Evolutionary conservation across 768 basidiomycete species (phyloP).

Genomic region (Gloeostereum incarnatum): DNA sequence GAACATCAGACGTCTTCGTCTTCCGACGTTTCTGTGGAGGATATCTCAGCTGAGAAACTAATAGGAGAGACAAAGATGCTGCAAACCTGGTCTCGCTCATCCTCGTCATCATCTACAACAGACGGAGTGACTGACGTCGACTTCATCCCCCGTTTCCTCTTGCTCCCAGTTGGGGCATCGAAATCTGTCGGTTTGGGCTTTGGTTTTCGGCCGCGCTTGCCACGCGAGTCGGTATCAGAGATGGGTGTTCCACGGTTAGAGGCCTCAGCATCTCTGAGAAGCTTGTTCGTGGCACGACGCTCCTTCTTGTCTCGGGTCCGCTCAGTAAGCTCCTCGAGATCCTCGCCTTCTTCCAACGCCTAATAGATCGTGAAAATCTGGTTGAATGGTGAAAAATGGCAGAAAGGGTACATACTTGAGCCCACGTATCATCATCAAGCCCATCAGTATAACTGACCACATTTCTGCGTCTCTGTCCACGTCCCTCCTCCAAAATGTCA

Average conservation of each 20-base stretch:
- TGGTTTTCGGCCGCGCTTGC: conserved; percentile 58
- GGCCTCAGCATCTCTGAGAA: conserved; percentile 46
- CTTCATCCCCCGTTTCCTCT: conserved; percentile 72
- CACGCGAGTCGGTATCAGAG: conserved; percentile 49
- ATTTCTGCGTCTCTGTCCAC: conserved; percentile 77
- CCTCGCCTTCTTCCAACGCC: conserved; percentile 79
- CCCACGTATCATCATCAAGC: conserved; percentile 89
- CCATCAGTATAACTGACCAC: conserved; percentile 92
- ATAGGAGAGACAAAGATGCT: neutral
- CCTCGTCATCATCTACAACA: conserved; percentile 71
- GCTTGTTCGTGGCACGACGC: conserved; percentile 48
- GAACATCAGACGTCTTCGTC: conserved; percentile 49
- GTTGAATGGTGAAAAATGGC: conserved; percentile 3
- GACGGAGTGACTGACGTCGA: conserved; percentile 74
- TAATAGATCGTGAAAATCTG: conserved; percentile 20
- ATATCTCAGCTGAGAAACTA: conserved; percentile 4
- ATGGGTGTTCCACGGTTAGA: conserved; percentile 59
- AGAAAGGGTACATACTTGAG: conserved; percentile 43
- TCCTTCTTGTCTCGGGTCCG: conserved; percentile 57
- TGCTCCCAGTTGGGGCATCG: conserved; percentile 42
- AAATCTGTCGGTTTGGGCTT: conserved; percentile 47
- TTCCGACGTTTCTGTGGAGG: conserved; percentile 74
- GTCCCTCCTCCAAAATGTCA: conserved; percentile 65
- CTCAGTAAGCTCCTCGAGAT: conserved; percentile 65
- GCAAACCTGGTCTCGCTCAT: conserved; percentile 59